phyloP scores from a whole-genome alignment of 148 eudicot species.

The Linanthus parryae region DNA sequence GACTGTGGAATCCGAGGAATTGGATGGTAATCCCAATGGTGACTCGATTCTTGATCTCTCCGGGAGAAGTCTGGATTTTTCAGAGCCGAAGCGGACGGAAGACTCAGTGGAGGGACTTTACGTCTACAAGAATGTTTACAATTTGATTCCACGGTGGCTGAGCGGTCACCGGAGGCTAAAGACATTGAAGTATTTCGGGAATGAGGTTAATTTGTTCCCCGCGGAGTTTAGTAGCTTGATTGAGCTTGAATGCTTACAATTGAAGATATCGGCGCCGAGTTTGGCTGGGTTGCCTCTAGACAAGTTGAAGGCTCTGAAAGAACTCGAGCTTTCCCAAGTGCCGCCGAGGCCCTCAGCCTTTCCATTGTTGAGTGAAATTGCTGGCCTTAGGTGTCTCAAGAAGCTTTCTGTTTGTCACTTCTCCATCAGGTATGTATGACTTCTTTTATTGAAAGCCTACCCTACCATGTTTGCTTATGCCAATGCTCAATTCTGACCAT shows the following conservation, averaged over 20 bases:
- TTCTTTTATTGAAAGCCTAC: too few relatives aligned
- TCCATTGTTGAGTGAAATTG: slow-evolving; percentile 57
- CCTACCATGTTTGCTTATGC: too few relatives aligned
- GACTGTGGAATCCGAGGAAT: too few relatives aligned
- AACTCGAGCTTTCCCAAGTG: slow-evolving; percentile 61
- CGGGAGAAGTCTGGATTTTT: background rate
- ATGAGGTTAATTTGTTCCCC: background rate
- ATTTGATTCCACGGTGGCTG: background rate
- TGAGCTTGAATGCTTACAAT: background rate
- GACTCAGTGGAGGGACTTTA: background rate
- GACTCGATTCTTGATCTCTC: background rate
- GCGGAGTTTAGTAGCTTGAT: background rate
- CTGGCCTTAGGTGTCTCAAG: slow-evolving; percentile 54
- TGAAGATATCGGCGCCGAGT: slow-evolving; percentile 7
- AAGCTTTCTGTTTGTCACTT: slow-evolving; percentile 81
- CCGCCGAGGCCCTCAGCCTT: slow-evolving; percentile 42
- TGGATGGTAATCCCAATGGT: too few relatives aligned
- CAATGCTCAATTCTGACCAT: too few relatives aligned
- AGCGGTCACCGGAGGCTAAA: background rate
- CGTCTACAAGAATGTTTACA: background rate
- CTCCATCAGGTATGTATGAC: slow-evolving; percentile 66
- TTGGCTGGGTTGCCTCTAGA: slow-evolving; percentile 47
- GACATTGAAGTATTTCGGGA: background rate
- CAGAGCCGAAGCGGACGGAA: background rate
- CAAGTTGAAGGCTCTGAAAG: slow-evolving; percentile 58